Conservation (phyloP, 805 yeast species). For the Wickerhamiella spandovensis region DNA sequence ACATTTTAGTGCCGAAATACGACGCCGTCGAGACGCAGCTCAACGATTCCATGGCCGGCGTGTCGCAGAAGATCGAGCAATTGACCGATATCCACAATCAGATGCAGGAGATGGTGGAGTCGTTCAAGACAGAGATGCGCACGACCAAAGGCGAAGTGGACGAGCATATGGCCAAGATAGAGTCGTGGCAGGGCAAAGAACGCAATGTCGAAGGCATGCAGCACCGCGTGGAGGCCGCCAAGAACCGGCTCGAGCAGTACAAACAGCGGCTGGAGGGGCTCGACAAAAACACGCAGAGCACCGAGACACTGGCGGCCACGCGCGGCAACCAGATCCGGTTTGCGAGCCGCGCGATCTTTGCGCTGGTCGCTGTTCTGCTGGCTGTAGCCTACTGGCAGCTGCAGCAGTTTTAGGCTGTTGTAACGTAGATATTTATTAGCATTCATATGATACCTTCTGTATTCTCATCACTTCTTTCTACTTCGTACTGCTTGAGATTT, state of each 20-base stretch:
- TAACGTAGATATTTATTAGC: no score
- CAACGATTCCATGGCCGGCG: conserved; percentile 11
- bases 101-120: conserved; percentile 11
- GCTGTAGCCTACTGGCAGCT: not conserved
- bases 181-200: conserved; percentile 16
- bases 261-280: conserved; percentile 16
- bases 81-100: conserved; percentile 16
- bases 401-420: not conserved
- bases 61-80: conserved; percentile 17
- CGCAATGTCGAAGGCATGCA: conserved; percentile 17
- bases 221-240: conserved; percentile 15
- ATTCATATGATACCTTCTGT: no score
- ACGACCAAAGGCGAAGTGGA: conserved; percentile 14
- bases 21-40: conserved; percentile 13
- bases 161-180: conserved; percentile 14
- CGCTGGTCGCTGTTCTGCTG: not conserved
- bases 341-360: not conserved
- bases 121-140: conserved; percentile 14
- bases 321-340: not conserved
- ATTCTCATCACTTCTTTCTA: no score
- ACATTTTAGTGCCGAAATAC: conserved; percentile 37
- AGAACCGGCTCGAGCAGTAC: conserved; percentile 15
- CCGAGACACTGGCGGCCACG: conserved; percentile 8
- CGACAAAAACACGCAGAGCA: conserved; percentile 13
- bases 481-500: no score